Evolutionary conservation across 805 yeast species (phyloP), one percentile per base, ranked within the genome.

Genomic region (Myxozyma melibiosi): DNA sequence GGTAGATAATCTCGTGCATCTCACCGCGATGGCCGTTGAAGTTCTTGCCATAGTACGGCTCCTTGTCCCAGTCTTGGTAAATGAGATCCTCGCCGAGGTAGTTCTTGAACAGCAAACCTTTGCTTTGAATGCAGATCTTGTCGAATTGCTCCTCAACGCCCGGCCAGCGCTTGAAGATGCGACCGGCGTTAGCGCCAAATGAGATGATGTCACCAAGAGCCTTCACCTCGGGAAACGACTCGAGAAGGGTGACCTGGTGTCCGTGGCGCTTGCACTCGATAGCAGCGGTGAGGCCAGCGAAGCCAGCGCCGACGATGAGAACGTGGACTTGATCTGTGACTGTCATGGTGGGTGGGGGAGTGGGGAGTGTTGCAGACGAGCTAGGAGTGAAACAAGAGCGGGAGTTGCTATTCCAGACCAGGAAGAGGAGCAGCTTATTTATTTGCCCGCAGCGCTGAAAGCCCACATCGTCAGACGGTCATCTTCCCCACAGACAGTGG

Each of bases 241-340:
- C 49, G 40, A 45, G 49, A 30, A 45, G 49, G 30, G 40, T 33
- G 22, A 45, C 40, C 27, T 22, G 22, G 31, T 45, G 49, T 2
- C 47, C 47, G 38, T 45, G 40, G 24, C 40, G 40, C 14, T 33
- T 40, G 30, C 49, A 8, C 40, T 45, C 49, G 18, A 45, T 45
- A 27, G 40, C 49, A 18, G 49, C 49, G 7, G 49, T 45, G 40
- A 45, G 49, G 16, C 49, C 40, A 16, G 47, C 49, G 20, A 45
- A 45, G 49, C 49, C 39, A 4, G 49, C 49, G 20, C 49, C 49
- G 40, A 45, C 40, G 25, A 34, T 18, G 22, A 45, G 4, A 8
- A 45, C 40, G 30, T 45, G 39, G 11, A 34, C n/a, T n/a, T 43
- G 47, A 5, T 43, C 47, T 2, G 47, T 18, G 7, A 43, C 37